These are phyloP conservation scores for Crithidia acanthocephali DNA, from an alignment of 208 protist genomes.

Conservation along the genomic window DNA sequence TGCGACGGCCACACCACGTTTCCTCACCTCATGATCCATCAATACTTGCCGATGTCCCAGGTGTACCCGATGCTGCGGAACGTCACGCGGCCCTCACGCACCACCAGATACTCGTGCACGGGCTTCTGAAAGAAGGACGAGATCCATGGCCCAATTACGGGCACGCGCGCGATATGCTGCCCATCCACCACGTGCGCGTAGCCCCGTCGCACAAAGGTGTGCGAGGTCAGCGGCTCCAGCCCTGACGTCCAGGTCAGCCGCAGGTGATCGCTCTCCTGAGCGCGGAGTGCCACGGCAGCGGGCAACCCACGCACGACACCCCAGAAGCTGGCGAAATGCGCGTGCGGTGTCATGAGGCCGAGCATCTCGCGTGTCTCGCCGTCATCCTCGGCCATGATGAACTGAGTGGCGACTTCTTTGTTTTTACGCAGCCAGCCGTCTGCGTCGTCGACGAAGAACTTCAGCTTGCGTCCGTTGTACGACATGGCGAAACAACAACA, in stretches of 20 bases:
- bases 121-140: slow-evolving; percentile 64
- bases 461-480: slow-evolving; percentile 77
- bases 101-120: slow-evolving; percentile 75
- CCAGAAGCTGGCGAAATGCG: slow-evolving; percentile 83
- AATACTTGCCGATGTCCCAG: slow-evolving; percentile 66
- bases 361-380: slow-evolving; percentile 61
- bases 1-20: no score
- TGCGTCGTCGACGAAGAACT: slow-evolving; percentile 79
- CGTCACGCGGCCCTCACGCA: slow-evolving; percentile 67
- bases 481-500: slow-evolving; percentile 56
- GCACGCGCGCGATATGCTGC: slow-evolving; percentile 37
- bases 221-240: slow-evolving; percentile 57
- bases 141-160: slow-evolving; percentile 58
- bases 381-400: slow-evolving; percentile 82
- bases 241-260: slow-evolving; percentile 69
- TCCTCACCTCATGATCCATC: no score
- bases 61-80: slow-evolving; percentile 79
- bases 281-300: slow-evolving; percentile 53
- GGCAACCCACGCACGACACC: slow-evolving; percentile 65
- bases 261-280: slow-evolving; percentile 56
- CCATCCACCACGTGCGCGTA: slow-evolving; percentile 70
- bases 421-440: slow-evolving; percentile 63
- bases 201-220: slow-evolving; percentile 73
- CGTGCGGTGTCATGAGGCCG: slow-evolving; percentile 41
- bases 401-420: slow-evolving; percentile 48